A percentile compares a stretch with the other conserved stretches of the same genome.
Evolutionary conservation across 208 protist species (phyloP).

Genomic region (Wallacemonas sp.): DNA sequence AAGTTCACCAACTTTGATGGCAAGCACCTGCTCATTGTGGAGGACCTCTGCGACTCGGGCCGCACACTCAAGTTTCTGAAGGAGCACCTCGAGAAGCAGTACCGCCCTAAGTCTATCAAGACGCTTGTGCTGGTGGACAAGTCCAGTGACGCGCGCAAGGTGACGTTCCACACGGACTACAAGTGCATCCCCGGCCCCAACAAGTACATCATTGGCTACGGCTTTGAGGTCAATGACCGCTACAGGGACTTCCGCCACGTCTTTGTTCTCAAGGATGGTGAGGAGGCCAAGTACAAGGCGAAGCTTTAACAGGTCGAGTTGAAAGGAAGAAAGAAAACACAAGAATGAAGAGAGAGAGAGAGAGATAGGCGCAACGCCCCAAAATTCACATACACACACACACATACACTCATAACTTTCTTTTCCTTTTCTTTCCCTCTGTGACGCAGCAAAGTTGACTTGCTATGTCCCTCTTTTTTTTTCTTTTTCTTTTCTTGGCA

Average conservation of each 20-base stretch:
- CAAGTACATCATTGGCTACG: slow-evolving; percentile 91
- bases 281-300: slow-evolving; percentile 54
- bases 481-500: slow-evolving; percentile 12
- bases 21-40: slow-evolving; percentile 90
- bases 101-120: slow-evolving; percentile 65
- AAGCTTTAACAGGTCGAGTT: slow-evolving; percentile 40
- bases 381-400: background rate
- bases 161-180: slow-evolving; percentile 57
- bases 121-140: slow-evolving; percentile 85
- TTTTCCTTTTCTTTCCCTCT: background rate
- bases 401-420: slow-evolving; percentile 1
- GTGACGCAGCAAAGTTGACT: background rate
- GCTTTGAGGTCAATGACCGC: slow-evolving; percentile 91
- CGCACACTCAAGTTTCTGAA: slow-evolving; percentile 72
- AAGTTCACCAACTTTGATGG: slow-evolving; percentile 62
- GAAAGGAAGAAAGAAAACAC: slow-evolving; percentile 11
- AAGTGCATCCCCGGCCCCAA: slow-evolving; percentile 67
- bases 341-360: slow-evolving; percentile 15
- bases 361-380: slow-evolving; percentile 1
- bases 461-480: slow-evolving; percentile 17
- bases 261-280: slow-evolving; percentile 68
- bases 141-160: slow-evolving; percentile 54
- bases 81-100: slow-evolving; percentile 36
- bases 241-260: slow-evolving; percentile 84
- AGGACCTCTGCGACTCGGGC: slow-evolving; percentile 90